These are phyloP conservation scores for Fonsecaea multimorphosa DNA, from an alignment of 2,329 filamentous ascomycete genomes.

Conservation along the genomic window DNA sequence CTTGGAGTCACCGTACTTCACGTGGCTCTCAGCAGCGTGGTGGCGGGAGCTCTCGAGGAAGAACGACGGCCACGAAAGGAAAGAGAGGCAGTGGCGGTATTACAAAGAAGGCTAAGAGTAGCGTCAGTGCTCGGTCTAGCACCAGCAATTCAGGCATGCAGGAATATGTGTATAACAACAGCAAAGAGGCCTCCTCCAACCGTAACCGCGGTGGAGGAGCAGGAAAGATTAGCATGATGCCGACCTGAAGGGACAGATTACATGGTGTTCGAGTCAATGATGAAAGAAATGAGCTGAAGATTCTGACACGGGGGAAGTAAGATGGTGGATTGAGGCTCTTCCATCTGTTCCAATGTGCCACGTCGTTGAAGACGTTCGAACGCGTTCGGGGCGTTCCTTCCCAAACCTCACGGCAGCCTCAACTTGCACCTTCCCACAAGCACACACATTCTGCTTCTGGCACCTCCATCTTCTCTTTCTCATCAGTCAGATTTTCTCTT, in stretches of 20 bases:
- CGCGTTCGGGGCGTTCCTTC: too few relatives aligned
- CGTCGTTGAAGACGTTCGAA: not conserved
- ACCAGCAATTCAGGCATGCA: constrained; percentile 16
- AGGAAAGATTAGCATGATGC: constrained; percentile 48
- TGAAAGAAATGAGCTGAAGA: not conserved
- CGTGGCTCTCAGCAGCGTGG: constrained; percentile 21
- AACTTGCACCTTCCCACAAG: not conserved
- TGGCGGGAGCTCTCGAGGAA: constrained; percentile 19
- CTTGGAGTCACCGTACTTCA: constrained; percentile 20
- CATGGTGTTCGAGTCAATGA: not conserved
- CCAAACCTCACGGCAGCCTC: not conserved
- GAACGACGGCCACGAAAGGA: constrained; percentile 10
- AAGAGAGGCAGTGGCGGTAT: constrained; percentile 16
- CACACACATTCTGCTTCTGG: not conserved
- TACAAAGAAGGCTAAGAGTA: constrained; percentile 28
- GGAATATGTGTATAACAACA: constrained; percentile 22
- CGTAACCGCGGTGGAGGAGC: constrained; percentile 20
- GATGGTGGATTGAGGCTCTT: not conserved
- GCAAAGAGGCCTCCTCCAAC: constrained; percentile 11
- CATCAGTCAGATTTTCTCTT: not conserved
- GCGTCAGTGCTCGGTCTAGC: constrained; percentile 27
- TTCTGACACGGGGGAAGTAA: not conserved
- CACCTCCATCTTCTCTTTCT: not conserved
- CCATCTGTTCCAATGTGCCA: not conserved
- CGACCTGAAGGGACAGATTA: constrained; percentile 39